Base-by-base conservation (phyloP, 805 yeast genomes). In the Pichia ethanolica region DNA sequence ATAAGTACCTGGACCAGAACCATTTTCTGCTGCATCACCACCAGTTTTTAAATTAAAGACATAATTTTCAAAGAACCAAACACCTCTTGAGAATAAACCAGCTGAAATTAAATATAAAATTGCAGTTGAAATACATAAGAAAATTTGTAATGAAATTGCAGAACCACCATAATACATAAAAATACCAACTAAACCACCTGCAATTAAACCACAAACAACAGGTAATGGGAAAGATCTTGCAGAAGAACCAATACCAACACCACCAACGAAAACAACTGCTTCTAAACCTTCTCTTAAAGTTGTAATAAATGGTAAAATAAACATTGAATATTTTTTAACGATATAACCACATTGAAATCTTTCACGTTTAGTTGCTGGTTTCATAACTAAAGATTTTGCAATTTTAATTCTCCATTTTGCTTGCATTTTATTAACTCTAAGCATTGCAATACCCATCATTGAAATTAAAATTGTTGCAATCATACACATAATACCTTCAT, bases 361-460 rank as follows among this genome's bases (percentile, higher is more conserved):
- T 54, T 75, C 82, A 53, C 65, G 65, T 53, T 68, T 74, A 11
- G 64, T 66, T 44, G 65, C 57, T 44, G 83, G 85, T 27, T 66
- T 54, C n/a, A 78, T 81, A 44, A 87, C 70, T 49, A 89, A 69
- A 10, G 96, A 89, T 63, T 70, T 77, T 20, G 97, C 96, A 63
- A 90, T 84, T 72, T 90, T 89, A 56, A 88, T 76, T 73, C 96
- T 80, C 97, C 97, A 90, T 72, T 89, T 89, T 59, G 82, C 90
- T 71, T 87, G 88, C 95, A 89, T 87, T 73, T 89, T 89, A 73
- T 89, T 89, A 66, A 90, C 74, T 68, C 97, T 80, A 60, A 89
- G 75, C 95, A 89, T 86, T 49, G 96, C 95, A 60, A 89, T 75
- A 64, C 97, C 97, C 96, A 89, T 89, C 60, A 83, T 61, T 7